Percentiles rank a stretch among this genome's conserved stretches.
Conservation (phyloP, 345 rosid genomes). For the Rhodamnia rubescens region DNA sequence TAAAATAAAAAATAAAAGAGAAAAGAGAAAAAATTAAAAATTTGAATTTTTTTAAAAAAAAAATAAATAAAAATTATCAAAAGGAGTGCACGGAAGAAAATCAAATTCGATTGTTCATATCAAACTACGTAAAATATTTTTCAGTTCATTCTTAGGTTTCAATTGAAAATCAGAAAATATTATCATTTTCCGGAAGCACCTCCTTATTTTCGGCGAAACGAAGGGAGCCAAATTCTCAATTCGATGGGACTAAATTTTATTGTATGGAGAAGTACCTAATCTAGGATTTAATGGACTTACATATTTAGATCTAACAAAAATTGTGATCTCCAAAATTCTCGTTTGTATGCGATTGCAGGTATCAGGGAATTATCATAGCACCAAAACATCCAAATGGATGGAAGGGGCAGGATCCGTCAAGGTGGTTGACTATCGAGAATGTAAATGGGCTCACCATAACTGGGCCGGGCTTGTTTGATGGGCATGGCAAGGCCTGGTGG, state of each 20-base stretch:
- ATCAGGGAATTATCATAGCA: not conserved
- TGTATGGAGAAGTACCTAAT: not conserved
- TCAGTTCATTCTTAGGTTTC: too few relatives aligned
- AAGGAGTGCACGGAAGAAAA: too few relatives aligned
- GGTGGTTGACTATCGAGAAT: not conserved
- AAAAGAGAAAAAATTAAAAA: too few relatives aligned
- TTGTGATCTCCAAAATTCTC: not conserved
- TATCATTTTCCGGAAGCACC: too few relatives aligned
- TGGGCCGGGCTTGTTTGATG: not conserved
- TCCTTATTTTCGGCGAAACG: too few relatives aligned
- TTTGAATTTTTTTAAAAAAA: too few relatives aligned
- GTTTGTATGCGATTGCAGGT: not conserved
- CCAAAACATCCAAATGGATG: not conserved
- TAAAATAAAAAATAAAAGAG: too few relatives aligned
- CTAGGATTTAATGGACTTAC: not conserved
- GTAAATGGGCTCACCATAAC: not conserved
- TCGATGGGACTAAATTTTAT: not conserved
- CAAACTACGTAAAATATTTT: too few relatives aligned
- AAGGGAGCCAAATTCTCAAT: not conserved
- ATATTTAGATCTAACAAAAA: too few relatives aligned
- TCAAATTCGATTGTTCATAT: too few relatives aligned
- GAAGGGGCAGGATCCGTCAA: not conserved
- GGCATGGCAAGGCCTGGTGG: not conserved
- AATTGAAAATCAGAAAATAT: too few relatives aligned
- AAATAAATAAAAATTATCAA: too few relatives aligned